Conservation (phyloP, 2,329 filamentous ascomycete genomes). For the Pseudogymnoascus sp. region DNA sequence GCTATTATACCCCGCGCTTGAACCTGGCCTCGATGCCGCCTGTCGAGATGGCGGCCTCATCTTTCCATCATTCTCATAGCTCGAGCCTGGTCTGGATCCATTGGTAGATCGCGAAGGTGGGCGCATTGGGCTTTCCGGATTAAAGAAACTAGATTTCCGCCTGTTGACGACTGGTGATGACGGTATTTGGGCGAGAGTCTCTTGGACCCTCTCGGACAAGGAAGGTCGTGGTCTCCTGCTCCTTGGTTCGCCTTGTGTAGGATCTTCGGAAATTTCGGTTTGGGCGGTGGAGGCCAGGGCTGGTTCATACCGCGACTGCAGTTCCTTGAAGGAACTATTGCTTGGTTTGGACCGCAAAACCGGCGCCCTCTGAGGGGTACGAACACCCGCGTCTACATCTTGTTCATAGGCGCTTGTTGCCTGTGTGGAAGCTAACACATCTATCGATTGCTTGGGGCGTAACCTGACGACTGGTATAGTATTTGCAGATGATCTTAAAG, state of each 20-base stretch:
- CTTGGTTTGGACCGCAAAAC: neutral
- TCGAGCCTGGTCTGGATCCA: conserved; percentile 36
- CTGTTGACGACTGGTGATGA: conserved; percentile 64
- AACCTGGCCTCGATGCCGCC: conserved; percentile 44
- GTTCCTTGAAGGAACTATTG: conserved; percentile 1
- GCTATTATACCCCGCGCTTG: conserved; percentile 42
- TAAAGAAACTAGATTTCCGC: conserved; percentile 66
- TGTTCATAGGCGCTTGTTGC: neutral
- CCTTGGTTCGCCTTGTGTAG: neutral
- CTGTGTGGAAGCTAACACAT: neutral
- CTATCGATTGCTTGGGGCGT: neutral
- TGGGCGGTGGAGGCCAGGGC: neutral
- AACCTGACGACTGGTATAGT: neutral
- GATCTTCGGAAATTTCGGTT: neutral
- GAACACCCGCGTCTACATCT: neutral
- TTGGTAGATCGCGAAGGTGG: conserved; percentile 30
- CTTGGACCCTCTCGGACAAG: conserved; percentile 75
- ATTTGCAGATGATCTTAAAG: neutral
- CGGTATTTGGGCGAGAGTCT: conserved; percentile 70
- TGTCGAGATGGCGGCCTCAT: conserved; percentile 41
- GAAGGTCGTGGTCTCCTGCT: conserved; percentile 33
- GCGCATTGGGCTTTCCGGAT: conserved; percentile 49
- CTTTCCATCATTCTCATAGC: conserved; percentile 53
- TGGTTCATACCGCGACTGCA: conserved; percentile 4
- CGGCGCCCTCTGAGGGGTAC: neutral